phyloP scores from a whole-genome alignment of 192 early-diverging fungal genomes.

The Coemansia sp. region DNA sequence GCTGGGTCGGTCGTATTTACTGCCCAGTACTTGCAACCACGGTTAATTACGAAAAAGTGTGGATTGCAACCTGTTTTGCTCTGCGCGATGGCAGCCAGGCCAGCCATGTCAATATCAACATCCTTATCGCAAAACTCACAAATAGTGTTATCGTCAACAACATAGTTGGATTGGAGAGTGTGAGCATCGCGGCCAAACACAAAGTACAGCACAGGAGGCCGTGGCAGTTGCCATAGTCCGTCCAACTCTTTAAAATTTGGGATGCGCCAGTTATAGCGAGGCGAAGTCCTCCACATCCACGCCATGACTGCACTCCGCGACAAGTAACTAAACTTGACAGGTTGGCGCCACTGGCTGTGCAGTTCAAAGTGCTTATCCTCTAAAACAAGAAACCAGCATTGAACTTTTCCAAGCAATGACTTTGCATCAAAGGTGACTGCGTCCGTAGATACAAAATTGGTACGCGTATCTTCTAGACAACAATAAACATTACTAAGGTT shows the following conservation, averaged over 20 bases:
- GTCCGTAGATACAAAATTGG: background rate
- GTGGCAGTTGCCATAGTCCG: background rate
- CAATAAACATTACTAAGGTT: background rate
- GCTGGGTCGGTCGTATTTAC: background rate
- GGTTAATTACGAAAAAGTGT: background rate
- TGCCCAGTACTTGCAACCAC: background rate
- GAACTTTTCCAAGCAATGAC: background rate
- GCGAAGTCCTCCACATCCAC: background rate
- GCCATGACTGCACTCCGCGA: background rate
- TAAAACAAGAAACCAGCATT: background rate
- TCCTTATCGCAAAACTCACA: background rate
- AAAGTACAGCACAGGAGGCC: background rate
- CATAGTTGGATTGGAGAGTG: background rate
- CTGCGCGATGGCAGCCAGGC: background rate
- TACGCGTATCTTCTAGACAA: background rate
- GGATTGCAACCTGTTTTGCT: background rate
- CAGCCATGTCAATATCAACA: background rate
- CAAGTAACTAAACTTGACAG: conserved; percentile 1
- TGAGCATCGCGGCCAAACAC: background rate
- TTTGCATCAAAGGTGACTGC: background rate
- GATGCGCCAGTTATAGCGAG: background rate
- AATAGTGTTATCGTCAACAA: background rate
- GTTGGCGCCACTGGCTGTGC: background rate
- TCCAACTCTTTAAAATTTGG: background rate
- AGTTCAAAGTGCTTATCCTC: background rate